Evolutionary conservation across 768 basidiomycete genomes (phyloP).

Genomic region (Paxillus rubicundulus): DNA sequence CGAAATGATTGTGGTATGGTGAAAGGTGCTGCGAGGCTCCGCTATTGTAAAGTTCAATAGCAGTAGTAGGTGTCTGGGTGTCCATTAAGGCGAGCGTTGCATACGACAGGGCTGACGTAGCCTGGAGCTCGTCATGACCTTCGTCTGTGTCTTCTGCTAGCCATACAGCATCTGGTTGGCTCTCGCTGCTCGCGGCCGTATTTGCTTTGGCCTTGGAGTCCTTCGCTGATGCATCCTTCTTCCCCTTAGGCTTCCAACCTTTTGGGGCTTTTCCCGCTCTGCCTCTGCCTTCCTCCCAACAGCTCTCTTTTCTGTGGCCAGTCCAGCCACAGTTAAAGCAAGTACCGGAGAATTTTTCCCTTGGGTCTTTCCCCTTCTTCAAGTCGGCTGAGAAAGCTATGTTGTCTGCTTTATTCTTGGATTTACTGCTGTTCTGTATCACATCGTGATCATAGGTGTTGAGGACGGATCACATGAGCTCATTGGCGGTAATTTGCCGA

Average conservation of each 20-base stretch:
- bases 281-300: conserved; percentile 7
- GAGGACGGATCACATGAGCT: conserved; percentile 3
- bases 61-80: too few species aligned
- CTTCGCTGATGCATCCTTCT: neutral
- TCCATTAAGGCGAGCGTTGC: neutral
- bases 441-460: conserved; percentile 15
- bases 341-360: neutral
- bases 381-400: neutral
- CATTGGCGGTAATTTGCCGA: too few species aligned
- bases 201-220: neutral
- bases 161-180: neutral
- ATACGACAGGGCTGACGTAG: neutral
- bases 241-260: neutral
- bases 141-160: neutral
- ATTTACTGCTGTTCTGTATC: neutral
- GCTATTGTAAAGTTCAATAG: too few species aligned
- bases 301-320: neutral
- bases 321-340: conserved; percentile 7
- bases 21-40: too few species aligned
- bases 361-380: neutral
- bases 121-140: neutral
- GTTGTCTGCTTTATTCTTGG: neutral
- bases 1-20: neutral
- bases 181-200: neutral
- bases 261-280: conserved; percentile 1